phyloP scores from a whole-genome alignment of 1,284 basidiomycete species.

The Anthracocystis walkeri region DNA sequence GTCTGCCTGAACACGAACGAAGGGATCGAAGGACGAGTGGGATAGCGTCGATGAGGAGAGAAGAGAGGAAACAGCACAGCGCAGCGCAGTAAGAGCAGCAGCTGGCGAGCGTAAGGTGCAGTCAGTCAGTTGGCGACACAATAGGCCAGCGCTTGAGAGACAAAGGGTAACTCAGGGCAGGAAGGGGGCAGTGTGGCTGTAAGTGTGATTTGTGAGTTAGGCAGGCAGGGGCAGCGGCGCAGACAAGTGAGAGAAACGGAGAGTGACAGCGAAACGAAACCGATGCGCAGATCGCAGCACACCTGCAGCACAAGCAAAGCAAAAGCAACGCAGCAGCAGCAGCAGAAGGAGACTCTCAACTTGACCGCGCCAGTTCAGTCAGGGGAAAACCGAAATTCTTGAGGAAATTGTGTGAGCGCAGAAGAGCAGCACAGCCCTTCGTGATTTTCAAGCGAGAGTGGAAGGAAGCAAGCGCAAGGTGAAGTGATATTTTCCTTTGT shows the following conservation, averaged over 20 bases:
- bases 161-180: neutral
- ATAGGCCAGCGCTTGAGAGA: neutral
- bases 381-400: neutral
- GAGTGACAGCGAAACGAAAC: slow-evolving; percentile 12
- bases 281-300: slow-evolving; percentile 14
- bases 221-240: slow-evolving; percentile 1
- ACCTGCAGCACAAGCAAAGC: slow-evolving; percentile 1
- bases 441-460: neutral
- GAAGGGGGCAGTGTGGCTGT: neutral
- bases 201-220: neutral
- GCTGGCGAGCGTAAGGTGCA: neutral
- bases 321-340: neutral
- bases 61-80: neutral
- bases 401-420: neutral
- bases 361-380: neutral
- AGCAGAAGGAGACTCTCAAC: neutral
- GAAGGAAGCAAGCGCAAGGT: neutral
- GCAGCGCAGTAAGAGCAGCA: slow-evolving; percentile 4
- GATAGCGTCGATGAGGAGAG: slow-evolving; percentile 3
- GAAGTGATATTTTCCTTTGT: neutral
- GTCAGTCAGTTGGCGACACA: neutral
- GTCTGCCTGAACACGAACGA: slow-evolving; percentile 10
- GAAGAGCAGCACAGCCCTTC: slow-evolving; percentile 1
- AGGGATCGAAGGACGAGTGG: slow-evolving; percentile 15
- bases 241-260: neutral